Conservation (phyloP, 306 rosid genomes). For the Adenanthera pavonina region DNA sequence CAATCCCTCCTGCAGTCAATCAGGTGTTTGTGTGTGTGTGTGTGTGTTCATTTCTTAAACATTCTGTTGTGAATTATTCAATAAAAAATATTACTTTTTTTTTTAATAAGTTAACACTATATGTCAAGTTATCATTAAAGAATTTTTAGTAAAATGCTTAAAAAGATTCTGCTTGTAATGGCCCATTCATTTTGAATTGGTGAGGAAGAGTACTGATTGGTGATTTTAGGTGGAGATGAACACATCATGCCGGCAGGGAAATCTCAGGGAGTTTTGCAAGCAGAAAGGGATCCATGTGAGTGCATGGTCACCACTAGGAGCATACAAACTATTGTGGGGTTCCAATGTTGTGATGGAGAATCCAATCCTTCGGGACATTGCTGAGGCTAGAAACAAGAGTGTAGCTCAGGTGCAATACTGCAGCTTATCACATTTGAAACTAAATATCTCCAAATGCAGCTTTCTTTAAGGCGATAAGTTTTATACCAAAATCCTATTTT, state of each 20-base stretch:
- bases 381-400: conserved; percentile 39
- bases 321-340: conserved; percentile 33
- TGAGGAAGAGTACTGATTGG: not conserved
- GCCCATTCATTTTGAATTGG: not conserved
- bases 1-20: conserved; percentile 10
- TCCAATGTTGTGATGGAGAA: conserved; percentile 42
- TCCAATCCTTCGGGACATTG: conserved; percentile 48
- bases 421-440: not conserved
- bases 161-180: not conserved
- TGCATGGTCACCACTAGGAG: conserved; percentile 60
- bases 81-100: too few species aligned
- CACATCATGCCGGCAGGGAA: conserved; percentile 1
- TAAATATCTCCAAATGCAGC: not conserved
- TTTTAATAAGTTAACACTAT: not conserved
- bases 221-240: conserved; percentile 9
- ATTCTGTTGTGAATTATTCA: not conserved
- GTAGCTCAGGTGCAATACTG: conserved; percentile 43
- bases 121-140: not conserved
- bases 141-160: not conserved
- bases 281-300: conserved; percentile 44
- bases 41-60: not conserved
- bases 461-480: not conserved
- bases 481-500: not conserved
- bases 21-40: not conserved
- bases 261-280: not conserved